These are phyloP conservation scores for Punica granatum DNA, from an alignment of 345 rosid species.

Conservation along the genomic window DNA sequence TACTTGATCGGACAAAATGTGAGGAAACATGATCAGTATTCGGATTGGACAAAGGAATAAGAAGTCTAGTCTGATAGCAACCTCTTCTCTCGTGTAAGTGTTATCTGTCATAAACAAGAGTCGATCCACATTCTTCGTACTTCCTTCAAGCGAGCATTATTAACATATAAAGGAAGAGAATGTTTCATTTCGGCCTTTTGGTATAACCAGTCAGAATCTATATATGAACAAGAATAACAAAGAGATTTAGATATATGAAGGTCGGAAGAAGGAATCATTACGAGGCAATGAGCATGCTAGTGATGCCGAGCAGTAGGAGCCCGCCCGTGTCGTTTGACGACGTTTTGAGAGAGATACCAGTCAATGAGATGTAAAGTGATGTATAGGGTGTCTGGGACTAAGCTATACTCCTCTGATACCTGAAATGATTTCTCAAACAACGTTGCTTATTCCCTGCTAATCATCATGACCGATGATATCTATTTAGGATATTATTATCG, in stretches of 20 bases:
- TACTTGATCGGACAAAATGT: not conserved
- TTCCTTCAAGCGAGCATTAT: slow-evolving; percentile 50
- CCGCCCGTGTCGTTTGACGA: slow-evolving; percentile 56
- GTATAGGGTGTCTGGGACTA: slow-evolving; percentile 82
- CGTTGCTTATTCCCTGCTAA: too few species aligned
- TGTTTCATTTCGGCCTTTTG: not conserved
- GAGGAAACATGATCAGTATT: not conserved
- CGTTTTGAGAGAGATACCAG: slow-evolving; percentile 61
- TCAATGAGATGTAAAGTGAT: slow-evolving; percentile 79
- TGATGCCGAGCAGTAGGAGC: slow-evolving; percentile 91
- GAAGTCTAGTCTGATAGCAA: slow-evolving; percentile 14
- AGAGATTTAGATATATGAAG: too few species aligned
- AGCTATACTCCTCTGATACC: slow-evolving; percentile 91
- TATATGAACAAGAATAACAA: not conserved
- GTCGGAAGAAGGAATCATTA: slow-evolving; percentile 21
- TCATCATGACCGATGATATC: too few species aligned
- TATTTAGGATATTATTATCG: not conserved
- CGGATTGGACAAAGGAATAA: not conserved
- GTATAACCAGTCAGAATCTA: too few species aligned
- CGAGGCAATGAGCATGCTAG: slow-evolving; percentile 95
- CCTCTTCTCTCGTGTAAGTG: slow-evolving; percentile 72
- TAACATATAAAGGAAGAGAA: not conserved
- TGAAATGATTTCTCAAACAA: slow-evolving; percentile 23
- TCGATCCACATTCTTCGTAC: slow-evolving; percentile 84
- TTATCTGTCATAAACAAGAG: slow-evolving; percentile 89